phyloP scores from a whole-genome alignment of 2,329 filamentous ascomycete genomes.

The Capronia americana region DNA sequence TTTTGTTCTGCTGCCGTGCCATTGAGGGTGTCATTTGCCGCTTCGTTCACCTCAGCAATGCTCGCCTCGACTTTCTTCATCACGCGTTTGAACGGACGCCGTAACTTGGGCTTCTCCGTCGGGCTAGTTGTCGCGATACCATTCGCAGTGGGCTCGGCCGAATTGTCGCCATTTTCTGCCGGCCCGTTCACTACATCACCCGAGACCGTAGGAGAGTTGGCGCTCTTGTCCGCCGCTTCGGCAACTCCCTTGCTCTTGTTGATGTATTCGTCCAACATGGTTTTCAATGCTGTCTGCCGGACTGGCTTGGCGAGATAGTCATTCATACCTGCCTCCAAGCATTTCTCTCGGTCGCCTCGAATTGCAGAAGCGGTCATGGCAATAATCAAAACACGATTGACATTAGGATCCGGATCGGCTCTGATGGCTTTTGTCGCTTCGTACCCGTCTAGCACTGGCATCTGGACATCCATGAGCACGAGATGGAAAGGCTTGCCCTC shows the following conservation, averaged over 20 bases:
- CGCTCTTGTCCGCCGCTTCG: conserved; percentile 17
- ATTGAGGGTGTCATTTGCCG: conserved; percentile 5
- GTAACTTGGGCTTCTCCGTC: conserved; percentile 30
- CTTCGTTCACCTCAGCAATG: conserved; percentile 20
- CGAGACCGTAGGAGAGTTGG: conserved; percentile 14
- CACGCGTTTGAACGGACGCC: conserved; percentile 35
- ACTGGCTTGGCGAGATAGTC: conserved; percentile 96
- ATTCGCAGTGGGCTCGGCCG: conserved; percentile 15
- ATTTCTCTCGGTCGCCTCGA: conserved; percentile 92
- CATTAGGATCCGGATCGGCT: conserved; percentile 72
- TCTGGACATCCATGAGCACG: conserved; percentile 57
- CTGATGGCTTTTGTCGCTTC: conserved; percentile 57
- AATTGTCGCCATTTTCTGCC: conserved; percentile 15
- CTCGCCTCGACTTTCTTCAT: conserved; percentile 33
- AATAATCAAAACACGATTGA: conserved; percentile 86
- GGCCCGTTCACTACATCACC: conserved; percentile 30
- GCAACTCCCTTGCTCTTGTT: conserved; percentile 36
- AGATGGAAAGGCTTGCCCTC: conserved; percentile 51
- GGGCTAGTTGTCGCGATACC: conserved; percentile 17
- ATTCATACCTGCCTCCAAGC: conserved; percentile 95
- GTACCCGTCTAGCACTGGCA: conserved; percentile 58
- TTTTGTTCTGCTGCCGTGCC: background rate
- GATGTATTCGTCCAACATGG: conserved; percentile 76
- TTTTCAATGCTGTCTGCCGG: conserved; percentile 82
- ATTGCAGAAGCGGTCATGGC: conserved; percentile 97